A percentile compares a stretch with the other conserved stretches of the same genome.
Evolutionary conservation across 192 early-diverging fungal species (phyloP).

Genomic region (Haplosporangium gracile): DNA sequence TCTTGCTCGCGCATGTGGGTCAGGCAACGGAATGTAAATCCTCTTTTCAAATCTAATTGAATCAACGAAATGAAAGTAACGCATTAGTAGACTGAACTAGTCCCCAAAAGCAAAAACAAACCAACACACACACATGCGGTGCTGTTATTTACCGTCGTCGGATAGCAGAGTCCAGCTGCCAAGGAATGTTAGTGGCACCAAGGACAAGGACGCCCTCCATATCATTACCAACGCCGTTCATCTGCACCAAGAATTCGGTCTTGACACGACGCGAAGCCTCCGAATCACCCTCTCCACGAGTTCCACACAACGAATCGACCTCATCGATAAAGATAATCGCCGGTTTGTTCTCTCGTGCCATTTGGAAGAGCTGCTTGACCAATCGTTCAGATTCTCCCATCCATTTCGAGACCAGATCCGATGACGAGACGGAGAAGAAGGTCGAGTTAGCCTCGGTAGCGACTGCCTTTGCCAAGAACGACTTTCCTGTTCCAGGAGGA

Average conservation of each 20-base stretch:
- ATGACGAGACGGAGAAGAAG: constrained; percentile 97
- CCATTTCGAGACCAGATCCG: constrained; percentile 99
- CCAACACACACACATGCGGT: neutral
- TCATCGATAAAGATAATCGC: constrained; percentile 99
- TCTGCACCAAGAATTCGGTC: constrained; percentile 98
- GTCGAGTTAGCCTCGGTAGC: constrained; percentile 97
- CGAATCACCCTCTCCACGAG: constrained; percentile 96
- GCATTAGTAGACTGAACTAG: neutral
- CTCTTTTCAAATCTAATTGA: constrained; percentile 90
- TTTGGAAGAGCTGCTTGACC: constrained; percentile 93
- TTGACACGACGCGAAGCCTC: constrained; percentile 97
- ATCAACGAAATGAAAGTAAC: neutral
- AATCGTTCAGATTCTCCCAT: constrained; percentile 98
- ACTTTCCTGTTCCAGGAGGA: constrained; percentile 98
- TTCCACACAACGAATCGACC: constrained; percentile 95
- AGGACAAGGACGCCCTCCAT: constrained; percentile 95
- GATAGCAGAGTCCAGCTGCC: constrained; percentile 95
- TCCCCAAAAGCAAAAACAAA: neutral
- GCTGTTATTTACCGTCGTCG: constrained; percentile 73
- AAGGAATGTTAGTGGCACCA: constrained; percentile 98
- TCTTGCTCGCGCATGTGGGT: constrained; percentile 83
- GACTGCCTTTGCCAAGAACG: constrained; percentile 96
- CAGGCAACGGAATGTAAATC: constrained; percentile 98
- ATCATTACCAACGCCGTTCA: constrained; percentile 99
- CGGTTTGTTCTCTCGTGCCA: constrained; percentile 93